Conservation (phyloP, 176 grass and related monocot genomes). For the Rhynchospora breviuscula region DNA sequence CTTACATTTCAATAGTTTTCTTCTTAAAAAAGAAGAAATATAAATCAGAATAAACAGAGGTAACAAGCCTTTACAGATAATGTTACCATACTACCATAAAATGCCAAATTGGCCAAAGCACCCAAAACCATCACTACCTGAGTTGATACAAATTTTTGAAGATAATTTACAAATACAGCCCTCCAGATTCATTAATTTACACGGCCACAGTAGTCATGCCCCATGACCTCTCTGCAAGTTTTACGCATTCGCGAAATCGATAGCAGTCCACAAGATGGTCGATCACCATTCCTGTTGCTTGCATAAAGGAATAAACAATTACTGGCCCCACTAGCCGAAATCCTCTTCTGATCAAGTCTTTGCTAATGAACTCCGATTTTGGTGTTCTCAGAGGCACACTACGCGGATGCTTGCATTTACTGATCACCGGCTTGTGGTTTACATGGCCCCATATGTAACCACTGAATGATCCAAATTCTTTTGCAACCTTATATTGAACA, state of each 20-base stretch:
- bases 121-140: constrained; percentile 1
- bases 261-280: constrained; percentile 88
- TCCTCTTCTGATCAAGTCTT: constrained; percentile 71
- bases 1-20: not conserved
- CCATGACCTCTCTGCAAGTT: constrained; percentile 62
- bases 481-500: constrained; percentile 32
- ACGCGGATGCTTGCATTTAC: constrained; percentile 62
- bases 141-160: constrained; percentile 10
- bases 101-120: not conserved
- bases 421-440: constrained; percentile 69
- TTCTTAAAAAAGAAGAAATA: not conserved
- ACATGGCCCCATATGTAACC: constrained; percentile 89
- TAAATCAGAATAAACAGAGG: not conserved
- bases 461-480: constrained; percentile 91
- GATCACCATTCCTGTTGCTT: constrained; percentile 68
- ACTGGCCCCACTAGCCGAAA: constrained; percentile 87
- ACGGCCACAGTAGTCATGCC: constrained; percentile 73
- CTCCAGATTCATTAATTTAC: constrained; percentile 10
- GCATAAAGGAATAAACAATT: constrained; percentile 97
- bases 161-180: constrained; percentile 10
- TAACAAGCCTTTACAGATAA: not conserved
- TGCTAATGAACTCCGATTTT: constrained; percentile 86
- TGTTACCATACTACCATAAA: not conserved
- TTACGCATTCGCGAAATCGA: constrained; percentile 60
- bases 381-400: constrained; percentile 80